Conservation (phyloP, 176 grass and related monocot species). For the Aegilops sharonensis region DNA sequence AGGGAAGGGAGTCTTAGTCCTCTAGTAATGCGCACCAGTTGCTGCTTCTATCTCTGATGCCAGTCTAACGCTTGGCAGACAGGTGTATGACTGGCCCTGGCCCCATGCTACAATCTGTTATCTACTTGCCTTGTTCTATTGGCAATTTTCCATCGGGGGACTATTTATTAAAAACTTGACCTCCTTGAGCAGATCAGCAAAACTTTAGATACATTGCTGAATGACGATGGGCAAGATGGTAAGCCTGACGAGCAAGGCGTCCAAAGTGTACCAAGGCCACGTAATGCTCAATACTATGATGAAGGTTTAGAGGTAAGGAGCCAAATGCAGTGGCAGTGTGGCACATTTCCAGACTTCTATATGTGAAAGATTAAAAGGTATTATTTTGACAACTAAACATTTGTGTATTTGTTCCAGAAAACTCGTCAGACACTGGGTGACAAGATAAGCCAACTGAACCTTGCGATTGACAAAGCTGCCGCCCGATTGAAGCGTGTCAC, state of each 20-base stretch:
- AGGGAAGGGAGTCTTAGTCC: neutral
- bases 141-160: neutral
- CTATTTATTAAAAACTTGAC: neutral
- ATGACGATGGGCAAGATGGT: constrained; percentile 44
- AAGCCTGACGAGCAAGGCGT: constrained; percentile 49
- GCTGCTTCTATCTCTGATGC: neutral
- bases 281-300: constrained; percentile 43
- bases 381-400: constrained; percentile 14
- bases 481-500: constrained; percentile 44
- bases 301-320: constrained; percentile 56
- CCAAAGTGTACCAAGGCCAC: constrained; percentile 16
- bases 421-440: constrained; percentile 66
- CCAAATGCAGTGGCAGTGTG: neutral
- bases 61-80: neutral
- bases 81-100: neutral
- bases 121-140: neutral
- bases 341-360: neutral
- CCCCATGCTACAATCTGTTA: neutral
- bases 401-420: constrained; percentile 39
- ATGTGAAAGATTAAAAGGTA: neutral
- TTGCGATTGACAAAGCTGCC: constrained; percentile 63
- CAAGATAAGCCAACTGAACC: constrained; percentile 65
- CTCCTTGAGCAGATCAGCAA: constrained; percentile 57
- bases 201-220: constrained; percentile 47
- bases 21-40: neutral